Evolutionary conservation across 192 early-diverging fungal genomes (phyloP), one percentile per base, ranked within the genome.

Genomic region (Backusella psychrophila): DNA sequence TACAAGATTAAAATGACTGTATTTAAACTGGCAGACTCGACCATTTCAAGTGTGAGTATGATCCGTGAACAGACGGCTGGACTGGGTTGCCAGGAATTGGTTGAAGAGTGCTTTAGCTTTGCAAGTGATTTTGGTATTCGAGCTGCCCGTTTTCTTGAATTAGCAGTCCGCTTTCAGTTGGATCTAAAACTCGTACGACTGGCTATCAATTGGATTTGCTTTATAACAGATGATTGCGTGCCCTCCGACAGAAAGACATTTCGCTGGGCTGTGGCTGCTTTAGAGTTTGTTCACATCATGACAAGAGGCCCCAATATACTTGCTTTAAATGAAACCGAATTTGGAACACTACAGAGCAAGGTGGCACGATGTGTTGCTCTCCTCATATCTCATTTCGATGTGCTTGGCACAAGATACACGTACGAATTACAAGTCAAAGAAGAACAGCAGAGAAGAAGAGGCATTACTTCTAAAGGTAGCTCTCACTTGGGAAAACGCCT

Each of bases 121-220:
- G 91, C 90, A 0, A 85, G 86, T 26, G 92, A 91, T 76, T 93
- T 94, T 59, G 91, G 92, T 15, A 81, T 87, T 59, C 87, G 89
- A 21, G 85, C 86, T 0, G 74, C 91, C 29, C 84, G 85, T 71
- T 88, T 89, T 49, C 71, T 94, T 44, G 91, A 91, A 53, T 79
- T 87, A 14, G 84, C 81, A 41, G 83, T 85, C 23, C 85, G 92
- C 53, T 79, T 86, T 0, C 87, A 88, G 31, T 81, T 93, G 68
- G 90, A 93, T 46, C 59, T 91, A 66, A 90, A 90, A 31, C 80
- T 96, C 39, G 79, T 93, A 21, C 86, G 87, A 4, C 86, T 96
- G 69, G 87, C 92, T 14, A 93, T 94, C n/a, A 91, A 94, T 56
- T 96, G 95, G 95, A 90, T 93, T 67, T 90, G 91, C 66, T 96